Percentiles rank a stretch among this genome's conserved stretches.
Conservation (phyloP, 805 yeast genomes). For the Yamadazyma sp. region DNA sequence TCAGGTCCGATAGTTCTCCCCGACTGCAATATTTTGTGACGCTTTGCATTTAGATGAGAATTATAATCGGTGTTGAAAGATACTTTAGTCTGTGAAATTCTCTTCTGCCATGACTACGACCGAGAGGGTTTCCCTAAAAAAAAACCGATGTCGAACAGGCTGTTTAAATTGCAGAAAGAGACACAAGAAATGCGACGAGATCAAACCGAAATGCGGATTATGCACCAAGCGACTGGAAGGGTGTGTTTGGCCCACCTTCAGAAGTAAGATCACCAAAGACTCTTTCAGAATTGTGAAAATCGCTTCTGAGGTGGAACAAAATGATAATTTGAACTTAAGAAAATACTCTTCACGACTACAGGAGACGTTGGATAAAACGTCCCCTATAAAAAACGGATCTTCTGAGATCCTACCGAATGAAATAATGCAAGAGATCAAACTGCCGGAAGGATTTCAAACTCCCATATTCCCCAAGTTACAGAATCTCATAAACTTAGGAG, state of each 20-base stretch:
- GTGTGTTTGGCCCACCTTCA: constrained; percentile 16
- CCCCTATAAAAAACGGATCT: background rate
- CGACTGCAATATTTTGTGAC: too few relatives aligned
- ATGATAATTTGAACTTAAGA: constrained; percentile 1
- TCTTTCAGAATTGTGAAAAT: constrained; percentile 13
- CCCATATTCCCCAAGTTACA: constrained; percentile 11
- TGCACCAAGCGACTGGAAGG: constrained; percentile 13
- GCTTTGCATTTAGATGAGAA: too few relatives aligned
- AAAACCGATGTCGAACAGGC: constrained; percentile 16
- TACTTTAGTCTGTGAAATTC: too few relatives aligned
- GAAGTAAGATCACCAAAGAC: constrained; percentile 9
- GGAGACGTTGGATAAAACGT: constrained; percentile 11
- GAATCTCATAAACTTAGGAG: constrained; percentile 10
- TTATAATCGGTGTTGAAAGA: too few relatives aligned
- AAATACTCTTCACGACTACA: constrained; percentile 10
- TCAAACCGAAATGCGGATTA: constrained; percentile 16
- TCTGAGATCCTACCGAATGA: too few relatives aligned
- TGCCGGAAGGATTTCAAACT: background rate
- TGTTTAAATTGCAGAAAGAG: constrained; percentile 18
- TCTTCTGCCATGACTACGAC: too few relatives aligned
- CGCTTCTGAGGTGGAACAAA: too few relatives aligned
- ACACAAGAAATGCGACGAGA: constrained; percentile 21
- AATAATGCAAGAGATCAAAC: too few relatives aligned
- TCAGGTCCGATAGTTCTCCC: too few relatives aligned
- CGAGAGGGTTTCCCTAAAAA: too few relatives aligned